Evolutionary conservation across 805 yeast species (phyloP).

Genomic region (Suhomyces faveliae): DNA sequence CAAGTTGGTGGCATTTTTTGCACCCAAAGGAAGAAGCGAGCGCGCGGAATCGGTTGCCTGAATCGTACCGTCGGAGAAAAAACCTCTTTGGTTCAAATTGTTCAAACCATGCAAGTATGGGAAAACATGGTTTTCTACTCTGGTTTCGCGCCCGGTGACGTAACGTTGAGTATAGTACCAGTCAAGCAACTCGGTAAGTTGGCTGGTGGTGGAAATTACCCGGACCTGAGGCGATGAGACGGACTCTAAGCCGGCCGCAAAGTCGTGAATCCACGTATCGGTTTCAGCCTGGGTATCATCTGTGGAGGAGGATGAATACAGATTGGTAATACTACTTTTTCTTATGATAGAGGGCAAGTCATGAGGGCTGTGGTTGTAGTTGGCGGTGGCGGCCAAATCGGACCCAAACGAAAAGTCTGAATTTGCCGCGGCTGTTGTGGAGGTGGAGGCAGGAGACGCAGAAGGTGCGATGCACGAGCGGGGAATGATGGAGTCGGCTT

Average conservation of each 20-base stretch:
- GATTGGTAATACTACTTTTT: slow-evolving; percentile 5
- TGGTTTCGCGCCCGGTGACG: not conserved
- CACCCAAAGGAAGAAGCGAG: not conserved
- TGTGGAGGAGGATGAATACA: not conserved
- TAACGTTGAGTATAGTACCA: slow-evolving; percentile 10
- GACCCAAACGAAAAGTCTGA: not conserved
- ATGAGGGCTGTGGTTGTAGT: slow-evolving; percentile 4
- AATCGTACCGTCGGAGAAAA: slow-evolving; percentile 20
- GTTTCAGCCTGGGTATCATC: not conserved
- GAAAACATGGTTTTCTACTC: slow-evolving; percentile 17
- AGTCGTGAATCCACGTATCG: slow-evolving; percentile 9
- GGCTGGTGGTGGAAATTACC: slow-evolving; percentile 7
- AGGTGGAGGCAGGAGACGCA: slow-evolving; percentile 8
- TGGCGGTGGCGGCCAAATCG: not conserved
- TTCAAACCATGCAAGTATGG: slow-evolving; percentile 37
- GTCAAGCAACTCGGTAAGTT: slow-evolving; percentile 7
- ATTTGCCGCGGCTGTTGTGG: not conserved
- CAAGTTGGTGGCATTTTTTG: slow-evolving; percentile 9
- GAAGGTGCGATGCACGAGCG: slow-evolving; percentile 14
- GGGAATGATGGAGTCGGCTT: slow-evolving; percentile 11
- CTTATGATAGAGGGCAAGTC: slow-evolving; percentile 4
- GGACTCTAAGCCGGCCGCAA: slow-evolving; percentile 9
- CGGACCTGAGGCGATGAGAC: slow-evolving; percentile 9
- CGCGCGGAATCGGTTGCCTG: slow-evolving; percentile 6
- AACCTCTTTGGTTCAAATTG: slow-evolving; percentile 23